phyloP scores from a whole-genome alignment of 192 early-diverging fungal genomes.

The Mortierella hygrophila region DNA sequence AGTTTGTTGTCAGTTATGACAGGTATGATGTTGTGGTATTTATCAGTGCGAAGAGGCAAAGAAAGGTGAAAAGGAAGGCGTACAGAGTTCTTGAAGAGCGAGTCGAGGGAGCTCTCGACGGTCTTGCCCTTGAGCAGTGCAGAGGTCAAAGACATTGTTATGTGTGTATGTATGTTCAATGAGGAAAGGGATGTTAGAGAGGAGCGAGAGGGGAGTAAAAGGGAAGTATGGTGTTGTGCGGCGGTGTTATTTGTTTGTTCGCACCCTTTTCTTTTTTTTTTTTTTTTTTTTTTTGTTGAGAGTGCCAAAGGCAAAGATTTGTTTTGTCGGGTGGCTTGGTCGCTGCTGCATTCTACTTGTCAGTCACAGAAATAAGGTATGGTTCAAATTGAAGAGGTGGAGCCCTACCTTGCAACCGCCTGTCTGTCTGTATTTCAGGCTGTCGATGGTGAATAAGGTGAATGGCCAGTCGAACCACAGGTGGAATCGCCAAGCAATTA shows the following conservation, averaged over 20 bases:
- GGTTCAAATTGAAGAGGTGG: background rate
- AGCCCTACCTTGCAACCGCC: too few species aligned
- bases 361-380: background rate
- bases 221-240: background rate
- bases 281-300: constrained; percentile 31
- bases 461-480: too few species aligned
- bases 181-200: background rate
- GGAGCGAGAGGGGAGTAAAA: background rate
- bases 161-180: constrained; percentile 6
- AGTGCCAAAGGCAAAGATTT: background rate
- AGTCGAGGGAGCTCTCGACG: constrained; percentile 67
- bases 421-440: too few species aligned
- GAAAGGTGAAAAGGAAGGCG: constrained; percentile 6
- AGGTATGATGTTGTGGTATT: too few species aligned
- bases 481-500: too few species aligned
- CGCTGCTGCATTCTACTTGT: too few species aligned
- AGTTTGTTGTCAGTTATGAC: background rate
- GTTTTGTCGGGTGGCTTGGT: constrained; percentile 17
- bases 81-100: constrained; percentile 74
- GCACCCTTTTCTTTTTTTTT: constrained; percentile 1
- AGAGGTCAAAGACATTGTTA: constrained; percentile 48
- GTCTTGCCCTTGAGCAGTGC: constrained; percentile 44
- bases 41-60: background rate
- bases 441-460: too few species aligned
- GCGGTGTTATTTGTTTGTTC: background rate